Evolutionary conservation across 2,329 filamentous ascomycete genomes (phyloP), one percentile per base, ranked within the genome.

Genomic region (Scedosporium apiospermum): DNA sequence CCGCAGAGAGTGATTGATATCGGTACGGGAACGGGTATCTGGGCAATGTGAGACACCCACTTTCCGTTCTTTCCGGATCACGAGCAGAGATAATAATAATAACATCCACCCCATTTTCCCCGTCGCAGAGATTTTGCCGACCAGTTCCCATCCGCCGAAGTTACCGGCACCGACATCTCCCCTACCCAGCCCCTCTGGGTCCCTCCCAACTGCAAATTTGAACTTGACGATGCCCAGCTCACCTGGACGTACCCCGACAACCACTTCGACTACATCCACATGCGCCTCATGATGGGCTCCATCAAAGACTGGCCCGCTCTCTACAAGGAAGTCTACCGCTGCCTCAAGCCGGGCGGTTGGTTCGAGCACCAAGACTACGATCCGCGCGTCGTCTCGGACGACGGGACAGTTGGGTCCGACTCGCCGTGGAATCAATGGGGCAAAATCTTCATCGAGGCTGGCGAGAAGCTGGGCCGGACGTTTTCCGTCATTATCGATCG

Each of bases 221-320:
- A 75, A 14, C 70, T 77, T 62, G 75, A 72, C 57, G 74, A 72
- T 64, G 70, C 62, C 64, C 69, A 63, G 53, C 69, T 58, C 38
- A 67, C 70, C 0, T 86, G 84, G 84, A 75, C 82, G 0, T 69
- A 68, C 27, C 67, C 69, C 6, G 67, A 71, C 3, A 68, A 77
- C 49, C 68, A 78, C 66, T 79, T 87, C 67, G 84, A 88, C 71
- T 81, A 82, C 64, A 79, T 88, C 63, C 85, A 87, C 71, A 79
- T 82, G 2, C 78, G 82, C 6, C 69, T 83, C 66, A 77, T 89
- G 72, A 75, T 77, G 1, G 86, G 86, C 21, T 78, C 80, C 57
- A 80, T 88, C 65, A 71, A 75, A 1, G 80, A 85, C 66, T 88
- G 85, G 74, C 74, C 77, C 18, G 72, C 78, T 9, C 72, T 88